These are phyloP conservation scores for Fragaria ananassa DNA, from an alignment of 306 rosid genomes.

Conservation along the genomic window DNA sequence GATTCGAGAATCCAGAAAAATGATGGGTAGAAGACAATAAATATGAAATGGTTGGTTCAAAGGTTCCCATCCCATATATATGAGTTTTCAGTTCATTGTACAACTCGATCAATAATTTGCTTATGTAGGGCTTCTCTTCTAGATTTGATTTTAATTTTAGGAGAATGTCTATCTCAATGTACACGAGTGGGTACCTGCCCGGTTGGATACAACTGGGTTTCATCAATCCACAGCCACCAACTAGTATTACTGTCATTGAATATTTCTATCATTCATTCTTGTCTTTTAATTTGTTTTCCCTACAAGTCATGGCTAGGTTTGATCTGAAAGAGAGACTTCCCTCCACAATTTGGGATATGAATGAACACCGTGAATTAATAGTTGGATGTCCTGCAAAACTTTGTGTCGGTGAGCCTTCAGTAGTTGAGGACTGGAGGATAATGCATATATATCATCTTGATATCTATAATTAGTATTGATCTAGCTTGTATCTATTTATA, in stretches of 20 bases:
- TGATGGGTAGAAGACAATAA: conserved; percentile 14
- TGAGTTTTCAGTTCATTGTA: conserved; percentile 27
- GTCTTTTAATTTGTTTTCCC: not conserved
- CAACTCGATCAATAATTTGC: conserved; percentile 30
- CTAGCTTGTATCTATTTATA: not conserved
- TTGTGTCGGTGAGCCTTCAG: conserved; percentile 6
- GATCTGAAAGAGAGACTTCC: not conserved
- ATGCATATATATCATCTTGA: not conserved
- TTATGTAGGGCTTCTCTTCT: conserved; percentile 29
- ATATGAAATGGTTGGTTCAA: conserved; percentile 8
- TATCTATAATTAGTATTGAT: not conserved
- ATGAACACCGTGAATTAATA: not conserved
- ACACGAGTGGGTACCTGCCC: conserved; percentile 39
- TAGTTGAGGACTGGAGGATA: not conserved
- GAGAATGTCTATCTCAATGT: conserved; percentile 38
- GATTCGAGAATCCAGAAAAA: conserved; percentile 22
- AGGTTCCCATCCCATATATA: conserved; percentile 31
- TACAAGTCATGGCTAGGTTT: conserved; percentile 3
- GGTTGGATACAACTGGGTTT: conserved; percentile 52
- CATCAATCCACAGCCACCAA: conserved; percentile 20
- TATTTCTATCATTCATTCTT: not conserved
- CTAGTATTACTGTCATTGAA: not conserved
- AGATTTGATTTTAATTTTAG: conserved; percentile 21
- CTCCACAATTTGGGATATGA: not conserved
- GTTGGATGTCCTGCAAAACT: not conserved